Conservation (phyloP, 345 rosid species). For the Iberis pinnata region DNA sequence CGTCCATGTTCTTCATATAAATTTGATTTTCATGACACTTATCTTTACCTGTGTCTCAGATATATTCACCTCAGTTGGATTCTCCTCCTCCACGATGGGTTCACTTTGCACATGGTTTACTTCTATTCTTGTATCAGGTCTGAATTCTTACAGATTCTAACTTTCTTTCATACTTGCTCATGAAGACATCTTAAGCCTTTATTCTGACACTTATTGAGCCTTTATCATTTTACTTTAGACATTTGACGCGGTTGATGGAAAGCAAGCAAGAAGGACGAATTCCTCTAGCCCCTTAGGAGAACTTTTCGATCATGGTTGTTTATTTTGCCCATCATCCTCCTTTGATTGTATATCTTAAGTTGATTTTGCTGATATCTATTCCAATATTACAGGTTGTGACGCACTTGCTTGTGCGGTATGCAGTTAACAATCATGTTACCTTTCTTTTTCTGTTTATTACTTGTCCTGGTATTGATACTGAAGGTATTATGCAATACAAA, state of each 20-base stretch:
- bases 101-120: constrained; percentile 88
- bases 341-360: constrained; percentile 6
- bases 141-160: not conserved
- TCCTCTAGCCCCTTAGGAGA: constrained; percentile 96
- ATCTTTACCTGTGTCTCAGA: constrained; percentile 22
- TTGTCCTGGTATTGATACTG: not conserved
- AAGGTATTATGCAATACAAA: constrained; percentile 1
- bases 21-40: constrained; percentile 2
- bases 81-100: constrained; percentile 98
- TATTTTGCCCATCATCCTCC: constrained; percentile 4
- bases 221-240: constrained; percentile 43
- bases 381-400: constrained; percentile 73
- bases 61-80: constrained; percentile 51
- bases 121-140: constrained; percentile 94
- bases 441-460: not conserved
- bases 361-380: constrained; percentile 19
- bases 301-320: constrained; percentile 87
- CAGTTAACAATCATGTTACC: not conserved
- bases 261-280: constrained; percentile 96
- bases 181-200: not conserved
- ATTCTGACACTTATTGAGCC: constrained; percentile 2
- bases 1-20: not conserved
- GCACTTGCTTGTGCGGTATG: constrained; percentile 99
- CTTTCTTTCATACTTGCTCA: not conserved
- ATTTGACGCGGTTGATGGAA: constrained; percentile 98